phyloP scores from a whole-genome alignment of 306 rosid genomes.

The Astragalus glycyphyllos region DNA sequence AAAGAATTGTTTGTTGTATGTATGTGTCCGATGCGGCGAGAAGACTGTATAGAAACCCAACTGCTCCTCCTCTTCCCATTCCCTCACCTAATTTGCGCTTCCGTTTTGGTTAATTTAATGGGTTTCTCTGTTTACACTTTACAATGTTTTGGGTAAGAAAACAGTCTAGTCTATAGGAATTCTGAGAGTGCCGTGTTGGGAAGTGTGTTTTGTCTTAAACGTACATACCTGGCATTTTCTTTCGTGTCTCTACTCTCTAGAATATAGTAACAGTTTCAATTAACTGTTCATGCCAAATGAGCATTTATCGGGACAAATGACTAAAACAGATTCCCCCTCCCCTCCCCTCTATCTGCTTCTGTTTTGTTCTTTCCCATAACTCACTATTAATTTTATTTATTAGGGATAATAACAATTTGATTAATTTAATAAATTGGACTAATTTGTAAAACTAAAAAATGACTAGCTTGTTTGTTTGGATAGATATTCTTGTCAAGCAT shows the following conservation, averaged over 20 bases:
- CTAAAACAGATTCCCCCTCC: not conserved
- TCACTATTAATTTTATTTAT: no score
- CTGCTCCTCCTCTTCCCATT: conserved; percentile 18
- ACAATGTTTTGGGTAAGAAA: not conserved
- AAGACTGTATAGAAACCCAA: conserved; percentile 39
- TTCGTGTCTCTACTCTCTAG: not conserved
- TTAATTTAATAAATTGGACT: no score
- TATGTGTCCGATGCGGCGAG: conserved; percentile 60
- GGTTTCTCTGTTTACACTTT: not conserved
- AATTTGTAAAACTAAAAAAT: not conserved
- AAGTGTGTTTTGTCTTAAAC: not conserved
- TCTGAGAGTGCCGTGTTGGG: not conserved
- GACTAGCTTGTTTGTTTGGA: not conserved
- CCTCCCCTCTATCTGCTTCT: not conserved
- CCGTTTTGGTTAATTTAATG: not conserved
- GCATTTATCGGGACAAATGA: not conserved
- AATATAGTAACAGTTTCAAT: not conserved
- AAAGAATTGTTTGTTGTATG: not conserved
- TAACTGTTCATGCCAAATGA: not conserved
- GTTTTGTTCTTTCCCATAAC: conserved; percentile 1
- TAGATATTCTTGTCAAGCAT: conserved; percentile 14
- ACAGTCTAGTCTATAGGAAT: conserved; percentile 17
- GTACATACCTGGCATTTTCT: not conserved
- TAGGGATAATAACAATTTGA: no score
- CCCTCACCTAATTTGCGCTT: not conserved